Evolutionary conservation across 1,139 yeast genomes (phyloP).

Genomic region (Meyerozyma sp.): DNA sequence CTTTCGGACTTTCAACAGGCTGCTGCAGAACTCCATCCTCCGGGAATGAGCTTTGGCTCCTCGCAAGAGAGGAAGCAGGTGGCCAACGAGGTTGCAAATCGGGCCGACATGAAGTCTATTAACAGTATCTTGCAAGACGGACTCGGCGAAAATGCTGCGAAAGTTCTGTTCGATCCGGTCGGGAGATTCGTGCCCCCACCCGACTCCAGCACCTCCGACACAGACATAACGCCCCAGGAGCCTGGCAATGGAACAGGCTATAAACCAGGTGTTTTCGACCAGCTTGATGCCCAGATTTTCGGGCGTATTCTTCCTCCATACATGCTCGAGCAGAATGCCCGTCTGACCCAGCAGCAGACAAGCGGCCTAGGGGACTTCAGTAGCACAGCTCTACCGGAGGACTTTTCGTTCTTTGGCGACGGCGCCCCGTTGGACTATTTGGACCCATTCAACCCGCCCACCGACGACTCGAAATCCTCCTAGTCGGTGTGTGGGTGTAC

Average conservation of each 20-base stretch:
- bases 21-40: neutral
- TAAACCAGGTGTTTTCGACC: slow-evolving; percentile 79
- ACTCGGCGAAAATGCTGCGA: neutral
- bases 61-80: neutral
- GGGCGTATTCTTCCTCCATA: slow-evolving; percentile 82
- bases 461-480: neutral
- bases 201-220: neutral
- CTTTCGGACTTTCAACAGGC: neutral
- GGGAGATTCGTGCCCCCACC: neutral
- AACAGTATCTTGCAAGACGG: neutral
- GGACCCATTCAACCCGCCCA: slow-evolving; percentile 17
- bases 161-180: neutral
- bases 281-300: slow-evolving; percentile 75
- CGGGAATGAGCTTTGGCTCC: neutral
- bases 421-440: slow-evolving; percentile 14
- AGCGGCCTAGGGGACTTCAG: neutral
- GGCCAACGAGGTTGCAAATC: neutral
- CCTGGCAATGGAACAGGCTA: slow-evolving; percentile 23
- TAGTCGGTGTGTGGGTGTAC: neutral
- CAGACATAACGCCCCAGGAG: neutral
- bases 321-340: slow-evolving; percentile 48
- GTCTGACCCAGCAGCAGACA: neutral
- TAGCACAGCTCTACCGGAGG: neutral
- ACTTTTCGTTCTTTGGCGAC: neutral
- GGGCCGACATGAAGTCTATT: neutral